A percentile compares a stretch with the other conserved stretches of the same genome.
phyloP scores from a whole-genome alignment of 2,329 filamentous ascomycete species.

The Colletotrichum tamarilloi region DNA sequence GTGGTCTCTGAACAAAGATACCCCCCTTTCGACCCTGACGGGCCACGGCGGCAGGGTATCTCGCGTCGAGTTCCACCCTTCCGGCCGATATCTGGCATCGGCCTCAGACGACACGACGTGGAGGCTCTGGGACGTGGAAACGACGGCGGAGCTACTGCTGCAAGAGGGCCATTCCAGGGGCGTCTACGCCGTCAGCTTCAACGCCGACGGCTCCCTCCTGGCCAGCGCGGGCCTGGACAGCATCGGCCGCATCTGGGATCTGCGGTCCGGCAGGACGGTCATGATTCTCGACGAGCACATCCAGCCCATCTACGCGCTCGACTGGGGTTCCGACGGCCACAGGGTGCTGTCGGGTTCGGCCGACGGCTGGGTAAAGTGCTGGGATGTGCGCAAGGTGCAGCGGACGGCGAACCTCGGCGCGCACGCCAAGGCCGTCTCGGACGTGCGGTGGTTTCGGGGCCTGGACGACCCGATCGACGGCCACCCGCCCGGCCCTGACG shows the following conservation, averaged over 20 bases:
- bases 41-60: slow-evolving; percentile 91
- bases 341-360: slow-evolving; percentile 92
- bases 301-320: slow-evolving; percentile 90
- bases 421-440: slow-evolving; percentile 90
- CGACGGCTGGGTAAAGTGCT: slow-evolving; percentile 97
- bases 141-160: slow-evolving; percentile 82
- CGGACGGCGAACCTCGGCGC: slow-evolving; percentile 88
- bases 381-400: slow-evolving; percentile 93
- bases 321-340: slow-evolving; percentile 93
- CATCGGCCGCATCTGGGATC: slow-evolving; percentile 94
- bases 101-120: slow-evolving; percentile 97
- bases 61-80: slow-evolving; percentile 93
- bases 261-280: slow-evolving; percentile 90
- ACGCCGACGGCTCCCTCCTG: slow-evolving; percentile 88
- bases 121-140: slow-evolving; percentile 95
- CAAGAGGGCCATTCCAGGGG: slow-evolving; percentile 97
- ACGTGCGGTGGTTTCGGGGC: slow-evolving; percentile 94
- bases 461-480: slow-evolving; percentile 78
- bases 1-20: slow-evolving; percentile 90
- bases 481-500: slow-evolving; percentile 68
- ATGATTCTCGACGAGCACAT: slow-evolving; percentile 91
- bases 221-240: slow-evolving; percentile 95
- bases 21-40: slow-evolving; percentile 82
- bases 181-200: slow-evolving; percentile 91
- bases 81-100: slow-evolving; percentile 87